Conservation (phyloP, 116 monocot genomes). For the Iris pallida region DNA sequence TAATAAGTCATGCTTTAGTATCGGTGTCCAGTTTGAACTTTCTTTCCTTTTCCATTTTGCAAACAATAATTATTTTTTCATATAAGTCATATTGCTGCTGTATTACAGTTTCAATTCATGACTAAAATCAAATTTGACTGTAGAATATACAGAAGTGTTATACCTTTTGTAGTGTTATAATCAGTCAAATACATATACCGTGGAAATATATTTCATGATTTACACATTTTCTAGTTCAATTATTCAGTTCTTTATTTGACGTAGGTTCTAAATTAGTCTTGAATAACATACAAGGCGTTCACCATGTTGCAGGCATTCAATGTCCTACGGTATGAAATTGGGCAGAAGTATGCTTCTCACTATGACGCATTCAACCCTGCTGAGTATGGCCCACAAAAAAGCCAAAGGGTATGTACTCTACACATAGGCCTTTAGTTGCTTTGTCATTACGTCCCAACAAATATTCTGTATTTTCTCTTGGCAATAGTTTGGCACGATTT, state of each 20-base stretch:
- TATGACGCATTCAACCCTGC: slow-evolving; percentile 88
- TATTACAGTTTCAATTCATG: not conserved
- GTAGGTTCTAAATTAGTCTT: slow-evolving; percentile 1
- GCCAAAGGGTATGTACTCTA: slow-evolving; percentile 69
- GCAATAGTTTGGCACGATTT: too few relatives aligned
- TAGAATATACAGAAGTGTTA: not conserved
- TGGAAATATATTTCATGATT: too few relatives aligned
- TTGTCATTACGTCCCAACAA: not conserved
- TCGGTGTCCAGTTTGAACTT: too few relatives aligned
- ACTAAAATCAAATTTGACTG: not conserved
- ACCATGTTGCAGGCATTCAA: slow-evolving; percentile 70
- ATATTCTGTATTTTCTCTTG: too few relatives aligned
- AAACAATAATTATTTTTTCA: too few relatives aligned
- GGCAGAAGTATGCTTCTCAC: slow-evolving; percentile 91
- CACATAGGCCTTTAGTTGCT: not conserved
- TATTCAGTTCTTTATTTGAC: slow-evolving; percentile 7
- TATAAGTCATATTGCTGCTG: too few relatives aligned
- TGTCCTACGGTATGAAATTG: slow-evolving; percentile 89
- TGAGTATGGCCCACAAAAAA: slow-evolving; percentile 84
- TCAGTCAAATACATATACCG: too few relatives aligned
- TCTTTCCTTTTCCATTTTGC: too few relatives aligned
- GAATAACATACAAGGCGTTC: slow-evolving; percentile 13
- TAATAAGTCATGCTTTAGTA: too few relatives aligned
- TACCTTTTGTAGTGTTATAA: too few relatives aligned
- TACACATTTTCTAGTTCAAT: not conserved